Evolutionary conservation across 31 red algal genomes (phyloP).

Genomic region (Odonthalia washingtoniensis): DNA sequence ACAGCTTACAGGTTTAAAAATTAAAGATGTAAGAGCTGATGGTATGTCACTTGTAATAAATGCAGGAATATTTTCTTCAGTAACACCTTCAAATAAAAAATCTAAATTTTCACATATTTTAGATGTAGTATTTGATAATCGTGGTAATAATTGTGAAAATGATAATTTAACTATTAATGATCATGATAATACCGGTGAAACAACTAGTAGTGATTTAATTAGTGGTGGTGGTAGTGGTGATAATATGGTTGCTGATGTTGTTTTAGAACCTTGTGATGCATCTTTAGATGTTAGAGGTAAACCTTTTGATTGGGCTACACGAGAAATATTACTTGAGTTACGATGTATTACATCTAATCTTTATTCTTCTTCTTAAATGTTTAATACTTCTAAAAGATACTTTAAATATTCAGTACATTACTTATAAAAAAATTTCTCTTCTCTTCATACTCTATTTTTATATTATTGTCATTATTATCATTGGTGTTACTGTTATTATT

Average conservation of each 20-base stretch:
- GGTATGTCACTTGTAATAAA: constrained; percentile 46
- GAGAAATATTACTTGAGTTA: not conserved
- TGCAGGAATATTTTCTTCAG: constrained; percentile 20
- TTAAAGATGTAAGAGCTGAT: constrained; percentile 23
- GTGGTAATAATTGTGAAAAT: not conserved
- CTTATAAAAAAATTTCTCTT: not conserved
- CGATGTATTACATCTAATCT: no score
- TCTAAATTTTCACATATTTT: not conserved
- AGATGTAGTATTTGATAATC: not conserved
- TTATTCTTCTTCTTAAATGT: no score
- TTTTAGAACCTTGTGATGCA: not conserved
- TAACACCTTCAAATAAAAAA: constrained; percentile 1
- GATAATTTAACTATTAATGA: not conserved
- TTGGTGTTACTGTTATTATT: not conserved
- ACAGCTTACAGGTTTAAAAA: constrained; percentile 23
- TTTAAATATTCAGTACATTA: no score
- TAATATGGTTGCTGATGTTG: not conserved
- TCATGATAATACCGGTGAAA: not conserved
- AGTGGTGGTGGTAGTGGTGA: not conserved
- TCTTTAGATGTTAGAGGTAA: not conserved
- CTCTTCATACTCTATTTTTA: not conserved
- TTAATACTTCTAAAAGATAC: no score
- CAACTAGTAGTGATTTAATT: constrained; percentile 3
- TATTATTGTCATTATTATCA: not conserved
- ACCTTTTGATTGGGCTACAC: not conserved